Evolutionary conservation across 441 rosid genomes (phyloP), one percentile per base, ranked within the genome.

Genomic region (Erodium trifolium): DNA sequence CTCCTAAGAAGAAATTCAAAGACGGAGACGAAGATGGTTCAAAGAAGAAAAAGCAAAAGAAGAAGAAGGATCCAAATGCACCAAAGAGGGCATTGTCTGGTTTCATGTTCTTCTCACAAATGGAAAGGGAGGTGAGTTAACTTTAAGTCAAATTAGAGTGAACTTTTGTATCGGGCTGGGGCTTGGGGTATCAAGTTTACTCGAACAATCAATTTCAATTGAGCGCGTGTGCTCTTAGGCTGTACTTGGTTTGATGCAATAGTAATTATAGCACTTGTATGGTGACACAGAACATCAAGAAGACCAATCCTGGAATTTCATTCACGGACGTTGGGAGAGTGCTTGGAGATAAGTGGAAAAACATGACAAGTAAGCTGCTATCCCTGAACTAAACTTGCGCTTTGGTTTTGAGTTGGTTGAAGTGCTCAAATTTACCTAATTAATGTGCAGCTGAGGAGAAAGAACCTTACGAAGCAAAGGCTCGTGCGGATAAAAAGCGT

Each of bases 31-130:
- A 88, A 76, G 93, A 88, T 4, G 78, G 85, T 41, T 77, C 84
- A 57, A 94, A 86, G 86, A 91, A 84, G 90, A 94, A 78, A 76
- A 91, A 87, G 68, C 88, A 71, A 72, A 91, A 89, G 78, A 90
- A 78, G 88, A 89, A 86, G 81, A 94, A 94, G 78, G 99, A 94
- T 84, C 99, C 99, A 5, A 94, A 92, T 75, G 98, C 99, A 64
- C 98, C 99, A n/a, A 92, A 90, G 80, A 82, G 85, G 73, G 92
- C 99, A 0, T 73, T 85, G 86, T 79, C 92, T 72, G 91, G 90
- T 75, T 94, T 81, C 84, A 81, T 88, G 81, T 85, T 75, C 84
- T 94, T 88, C 82, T 86, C 89, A 17, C 91, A 86, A 73, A 81
- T 74, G 78, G 97, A 94, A 80, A 85, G 96, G 77, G 97, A 92